Evolutionary conservation across 2,329 filamentous ascomycete genomes (phyloP).

Genomic region (Apiospora pterosperma): DNA sequence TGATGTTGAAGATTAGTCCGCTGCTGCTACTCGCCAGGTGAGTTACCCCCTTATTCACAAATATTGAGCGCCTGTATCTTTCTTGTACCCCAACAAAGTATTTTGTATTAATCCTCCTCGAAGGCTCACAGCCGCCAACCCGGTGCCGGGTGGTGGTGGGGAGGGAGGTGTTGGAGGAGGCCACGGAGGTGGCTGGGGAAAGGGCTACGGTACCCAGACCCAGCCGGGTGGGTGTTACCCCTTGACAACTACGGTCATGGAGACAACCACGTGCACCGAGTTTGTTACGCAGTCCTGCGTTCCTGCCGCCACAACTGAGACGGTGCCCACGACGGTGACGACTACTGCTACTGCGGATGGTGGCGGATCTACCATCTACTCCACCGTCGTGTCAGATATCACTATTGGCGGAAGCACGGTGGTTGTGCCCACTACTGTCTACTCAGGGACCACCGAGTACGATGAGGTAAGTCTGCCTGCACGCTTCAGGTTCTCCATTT

Average conservation of each 20-base stretch:
- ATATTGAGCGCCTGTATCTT: too few species aligned
- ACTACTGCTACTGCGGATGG: not conserved
- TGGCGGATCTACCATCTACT: not conserved
- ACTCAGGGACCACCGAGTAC: not conserved
- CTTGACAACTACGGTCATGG: not conserved
- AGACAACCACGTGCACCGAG: not conserved
- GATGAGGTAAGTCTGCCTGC: not conserved
- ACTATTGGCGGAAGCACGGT: not conserved
- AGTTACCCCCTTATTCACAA: not conserved
- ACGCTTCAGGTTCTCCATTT: not conserved
- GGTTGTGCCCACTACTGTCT: not conserved
- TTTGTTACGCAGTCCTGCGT: not conserved
- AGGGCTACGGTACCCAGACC: not conserved
- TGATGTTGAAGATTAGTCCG: not conserved
- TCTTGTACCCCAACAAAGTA: not conserved
- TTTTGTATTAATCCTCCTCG: not conserved
- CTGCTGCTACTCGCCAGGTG: conserved; percentile 1
- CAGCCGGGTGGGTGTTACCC: not conserved
- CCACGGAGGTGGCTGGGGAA: not conserved
- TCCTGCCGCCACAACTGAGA: not conserved
- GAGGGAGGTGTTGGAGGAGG: not conserved
- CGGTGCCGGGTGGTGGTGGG: not conserved
- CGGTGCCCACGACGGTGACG: not conserved
- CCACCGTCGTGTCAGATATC: too few species aligned
- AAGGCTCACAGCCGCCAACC: not conserved